These are phyloP conservation scores for Backusella psychrophila DNA, from an alignment of 192 early-diverging fungal species.

Conservation along the genomic window DNA sequence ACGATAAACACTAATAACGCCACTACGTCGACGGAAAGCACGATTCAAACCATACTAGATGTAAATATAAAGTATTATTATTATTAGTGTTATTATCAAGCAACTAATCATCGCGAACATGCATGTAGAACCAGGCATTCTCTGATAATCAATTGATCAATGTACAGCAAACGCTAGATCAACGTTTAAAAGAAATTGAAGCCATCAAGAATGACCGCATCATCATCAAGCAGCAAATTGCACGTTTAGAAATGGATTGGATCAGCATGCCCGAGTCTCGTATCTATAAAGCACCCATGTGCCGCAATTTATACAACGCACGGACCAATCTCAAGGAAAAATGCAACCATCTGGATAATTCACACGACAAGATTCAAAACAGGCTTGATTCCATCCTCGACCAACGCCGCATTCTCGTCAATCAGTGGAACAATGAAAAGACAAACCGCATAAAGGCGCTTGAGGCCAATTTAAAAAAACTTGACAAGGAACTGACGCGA, in stretches of 20 bases:
- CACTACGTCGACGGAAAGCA: not conserved
- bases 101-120: not conserved
- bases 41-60: not conserved
- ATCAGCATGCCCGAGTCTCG: conserved; percentile 13
- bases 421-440: conserved; percentile 13
- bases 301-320: conserved; percentile 10
- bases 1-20: no score
- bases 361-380: conserved; percentile 11
- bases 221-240: conserved; percentile 23
- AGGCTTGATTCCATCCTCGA: conserved; percentile 8
- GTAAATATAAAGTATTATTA: not conserved
- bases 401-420: not conserved
- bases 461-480: conserved; percentile 6
- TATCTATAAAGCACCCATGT: conserved; percentile 17
- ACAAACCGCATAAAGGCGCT: not conserved
- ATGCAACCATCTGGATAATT: conserved; percentile 3
- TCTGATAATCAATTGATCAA: conserved; percentile 18
- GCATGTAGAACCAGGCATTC: not conserved
- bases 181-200: conserved; percentile 25
- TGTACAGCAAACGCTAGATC: conserved; percentile 20
- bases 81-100: no score
- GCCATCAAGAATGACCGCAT: conserved; percentile 25
- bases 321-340: conserved; percentile 17
- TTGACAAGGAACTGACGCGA: conserved; percentile 21
- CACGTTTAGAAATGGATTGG: conserved; percentile 23